A percentile compares a stretch with the other conserved stretches of the same genome.
These are phyloP conservation scores for Tetrahymena borealis DNA, from an alignment of 73 alveolate species.

Conservation along the genomic window DNA sequence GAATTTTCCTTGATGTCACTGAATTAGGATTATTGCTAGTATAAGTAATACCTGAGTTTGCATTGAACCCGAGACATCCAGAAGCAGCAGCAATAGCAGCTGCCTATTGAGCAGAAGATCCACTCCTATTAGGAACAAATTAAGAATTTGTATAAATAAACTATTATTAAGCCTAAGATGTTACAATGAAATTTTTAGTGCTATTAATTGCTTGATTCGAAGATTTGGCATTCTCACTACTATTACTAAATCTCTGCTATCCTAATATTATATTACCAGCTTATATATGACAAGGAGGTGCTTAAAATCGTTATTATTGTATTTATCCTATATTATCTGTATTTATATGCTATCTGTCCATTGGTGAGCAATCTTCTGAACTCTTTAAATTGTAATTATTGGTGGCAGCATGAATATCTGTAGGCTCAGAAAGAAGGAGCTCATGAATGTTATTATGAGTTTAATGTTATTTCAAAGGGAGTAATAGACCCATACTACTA, in stretches of 20 bases:
- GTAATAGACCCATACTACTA: not conserved
- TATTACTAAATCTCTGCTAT: not conserved
- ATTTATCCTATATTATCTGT: no score
- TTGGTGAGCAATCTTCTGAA: not conserved
- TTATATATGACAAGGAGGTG: not conserved
- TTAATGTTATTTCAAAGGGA: not conserved
- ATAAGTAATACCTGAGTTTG: not conserved
- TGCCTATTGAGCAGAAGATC: not conserved
- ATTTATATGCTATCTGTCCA: not conserved
- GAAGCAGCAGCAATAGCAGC: no score
- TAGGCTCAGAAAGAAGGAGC: not conserved
- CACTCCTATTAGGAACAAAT: not conserved
- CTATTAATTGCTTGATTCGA: not conserved
- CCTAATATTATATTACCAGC: not conserved
- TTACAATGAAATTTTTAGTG: not conserved
- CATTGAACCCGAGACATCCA: not conserved
- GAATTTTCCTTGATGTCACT: not conserved
- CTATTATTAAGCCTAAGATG: not conserved
- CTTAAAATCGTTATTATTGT: not conserved
- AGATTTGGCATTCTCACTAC: not conserved
- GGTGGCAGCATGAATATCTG: not conserved
- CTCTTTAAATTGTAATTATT: not conserved
- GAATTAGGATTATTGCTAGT: not conserved
- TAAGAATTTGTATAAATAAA: not conserved
- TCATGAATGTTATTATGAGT: not conserved